Conservation (phyloP, 805 yeast genomes). For the Pichia pseudocactophila region DNA sequence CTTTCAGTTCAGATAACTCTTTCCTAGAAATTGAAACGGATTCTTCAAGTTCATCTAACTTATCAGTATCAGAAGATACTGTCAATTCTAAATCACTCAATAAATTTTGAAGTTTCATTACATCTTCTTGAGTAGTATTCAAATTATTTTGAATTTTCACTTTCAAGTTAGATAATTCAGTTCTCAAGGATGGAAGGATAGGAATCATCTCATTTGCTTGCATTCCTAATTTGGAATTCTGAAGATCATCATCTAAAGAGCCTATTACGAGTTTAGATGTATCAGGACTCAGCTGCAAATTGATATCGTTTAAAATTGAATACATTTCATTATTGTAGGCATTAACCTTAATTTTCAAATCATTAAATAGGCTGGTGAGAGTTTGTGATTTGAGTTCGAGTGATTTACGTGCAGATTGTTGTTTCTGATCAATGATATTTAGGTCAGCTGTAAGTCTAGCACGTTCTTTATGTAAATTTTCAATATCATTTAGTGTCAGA, state of each 20-base stretch:
- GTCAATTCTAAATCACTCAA: conserved; percentile 48
- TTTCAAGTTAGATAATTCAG: conserved; percentile 25
- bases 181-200: conserved; percentile 23
- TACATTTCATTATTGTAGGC: conserved; percentile 49
- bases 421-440: conserved; percentile 34
- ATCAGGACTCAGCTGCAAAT: conserved; percentile 13
- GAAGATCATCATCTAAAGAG: conserved; percentile 20
- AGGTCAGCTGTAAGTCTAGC: conserved; percentile 47
- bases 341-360: conserved; percentile 42
- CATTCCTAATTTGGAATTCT: conserved; percentile 38
- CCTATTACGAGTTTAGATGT: conserved; percentile 18
- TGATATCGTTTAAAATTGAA: conserved; percentile 32
- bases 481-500: conserved; percentile 53
- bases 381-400: conserved; percentile 42
- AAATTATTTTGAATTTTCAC: conserved; percentile 24
- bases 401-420: conserved; percentile 36
- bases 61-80: conserved; percentile 48
- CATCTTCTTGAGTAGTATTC: conserved; percentile 42
- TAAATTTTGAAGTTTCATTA: conserved; percentile 47
- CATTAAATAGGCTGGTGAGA: conserved; percentile 40
- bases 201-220: conserved; percentile 36
- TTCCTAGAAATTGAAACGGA: conserved; percentile 27
- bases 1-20: conserved; percentile 14
- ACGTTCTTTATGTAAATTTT: conserved; percentile 51
- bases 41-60: conserved; percentile 48